These are phyloP conservation scores for Dictyostelium intermedium DNA, from an alignment of 78 protist species.

Conservation along the genomic window DNA sequence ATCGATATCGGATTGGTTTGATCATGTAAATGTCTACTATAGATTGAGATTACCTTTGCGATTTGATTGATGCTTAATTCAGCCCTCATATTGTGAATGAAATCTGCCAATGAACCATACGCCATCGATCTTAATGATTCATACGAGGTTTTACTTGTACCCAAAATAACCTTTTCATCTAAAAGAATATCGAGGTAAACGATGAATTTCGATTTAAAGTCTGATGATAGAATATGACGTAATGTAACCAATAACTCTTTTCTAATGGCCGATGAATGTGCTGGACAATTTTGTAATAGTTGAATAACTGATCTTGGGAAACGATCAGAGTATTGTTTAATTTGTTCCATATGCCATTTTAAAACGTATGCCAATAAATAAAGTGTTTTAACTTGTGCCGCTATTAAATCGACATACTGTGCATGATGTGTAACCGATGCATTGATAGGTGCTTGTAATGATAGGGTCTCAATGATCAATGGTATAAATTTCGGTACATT, in stretches of 20 bases:
- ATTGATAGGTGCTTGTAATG: slow-evolving; percentile 46
- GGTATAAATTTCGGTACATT: slow-evolving; percentile 84
- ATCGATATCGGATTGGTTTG: slow-evolving; percentile 82
- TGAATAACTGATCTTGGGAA: slow-evolving; percentile 90
- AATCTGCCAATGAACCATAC: slow-evolving; percentile 91
- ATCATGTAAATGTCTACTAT: slow-evolving; percentile 91
- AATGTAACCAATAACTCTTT: slow-evolving; percentile 92
- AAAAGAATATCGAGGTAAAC: slow-evolving; percentile 87
- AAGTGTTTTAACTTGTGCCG: slow-evolving; percentile 94
- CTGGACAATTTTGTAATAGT: slow-evolving; percentile 87
- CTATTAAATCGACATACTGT: slow-evolving; percentile 88
- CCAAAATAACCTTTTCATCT: slow-evolving; percentile 87
- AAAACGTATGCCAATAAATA: slow-evolving; percentile 94
- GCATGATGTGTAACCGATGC: not conserved
- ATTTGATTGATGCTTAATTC: slow-evolving; percentile 84
- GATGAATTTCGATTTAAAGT: slow-evolving; percentile 90
- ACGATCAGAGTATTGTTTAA: slow-evolving; percentile 72
- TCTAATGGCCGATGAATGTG: slow-evolving; percentile 85
- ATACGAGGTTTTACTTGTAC: slow-evolving; percentile 70
- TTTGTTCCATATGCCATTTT: slow-evolving; percentile 61
- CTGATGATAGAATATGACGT: slow-evolving; percentile 91
- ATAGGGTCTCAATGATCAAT: slow-evolving; percentile 81
- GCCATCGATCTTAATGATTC: slow-evolving; percentile 93
- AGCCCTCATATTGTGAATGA: slow-evolving; percentile 90
- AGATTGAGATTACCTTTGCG: slow-evolving; percentile 81